Conservation (phyloP, 305 asterid genomes). For the Fraxinus paxiana region DNA sequence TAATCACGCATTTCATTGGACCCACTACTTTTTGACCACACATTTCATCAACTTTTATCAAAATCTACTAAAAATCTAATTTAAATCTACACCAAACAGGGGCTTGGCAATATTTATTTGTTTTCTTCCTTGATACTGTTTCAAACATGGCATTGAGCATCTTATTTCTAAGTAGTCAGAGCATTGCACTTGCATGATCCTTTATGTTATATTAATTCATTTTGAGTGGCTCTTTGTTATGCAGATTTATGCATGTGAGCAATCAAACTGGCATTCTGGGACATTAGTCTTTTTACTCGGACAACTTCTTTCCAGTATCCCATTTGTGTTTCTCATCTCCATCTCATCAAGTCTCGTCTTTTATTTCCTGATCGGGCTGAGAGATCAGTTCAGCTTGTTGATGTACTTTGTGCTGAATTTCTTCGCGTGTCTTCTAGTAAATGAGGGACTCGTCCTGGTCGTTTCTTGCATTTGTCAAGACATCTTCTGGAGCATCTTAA, state of each 20-base stretch:
- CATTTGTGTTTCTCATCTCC: constrained; percentile 87
- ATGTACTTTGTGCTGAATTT: constrained; percentile 78
- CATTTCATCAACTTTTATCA: not conserved
- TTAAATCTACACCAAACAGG: not conserved
- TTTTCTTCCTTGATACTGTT: not conserved
- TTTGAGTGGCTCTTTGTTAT: constrained; percentile 1
- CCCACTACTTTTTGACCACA: not conserved
- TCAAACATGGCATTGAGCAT: not conserved
- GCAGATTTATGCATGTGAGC: constrained; percentile 63
- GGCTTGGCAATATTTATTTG: not conserved
- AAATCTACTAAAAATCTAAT: not conserved
- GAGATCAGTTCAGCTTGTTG: constrained; percentile 77
- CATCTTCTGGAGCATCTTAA: constrained; percentile 67
- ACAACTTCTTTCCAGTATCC: constrained; percentile 80
- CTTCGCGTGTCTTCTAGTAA: constrained; percentile 83
- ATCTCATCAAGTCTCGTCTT: constrained; percentile 81
- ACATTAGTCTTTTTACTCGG: constrained; percentile 58
- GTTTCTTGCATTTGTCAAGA: constrained; percentile 61
- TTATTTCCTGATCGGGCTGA: constrained; percentile 87
- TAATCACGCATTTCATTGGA: not conserved
- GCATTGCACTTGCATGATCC: not conserved
- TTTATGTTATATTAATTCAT: not conserved
- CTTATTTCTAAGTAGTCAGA: not conserved
- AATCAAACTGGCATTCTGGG: constrained; percentile 76
- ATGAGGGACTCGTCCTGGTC: constrained; percentile 79